These are phyloP conservation scores for Pyrenochaeta sp. DNA, from an alignment of 2,329 filamentous ascomycete genomes.

Conservation along the genomic window DNA sequence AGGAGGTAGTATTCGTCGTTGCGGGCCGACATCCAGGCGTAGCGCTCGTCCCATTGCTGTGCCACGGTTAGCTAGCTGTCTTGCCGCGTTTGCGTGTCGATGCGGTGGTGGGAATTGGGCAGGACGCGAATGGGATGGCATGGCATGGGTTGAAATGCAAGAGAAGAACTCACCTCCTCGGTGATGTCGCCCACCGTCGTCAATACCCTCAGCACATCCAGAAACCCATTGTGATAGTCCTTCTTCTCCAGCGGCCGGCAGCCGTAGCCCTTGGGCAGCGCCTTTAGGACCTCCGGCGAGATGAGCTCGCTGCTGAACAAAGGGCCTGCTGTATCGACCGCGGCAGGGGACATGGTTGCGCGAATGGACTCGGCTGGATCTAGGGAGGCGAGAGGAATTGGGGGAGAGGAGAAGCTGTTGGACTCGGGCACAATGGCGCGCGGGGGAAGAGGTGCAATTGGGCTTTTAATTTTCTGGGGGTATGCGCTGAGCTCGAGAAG, in stretches of 20 bases:
- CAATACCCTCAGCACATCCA: conserved; percentile 88
- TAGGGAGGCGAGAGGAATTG: not conserved
- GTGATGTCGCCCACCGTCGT: conserved; percentile 91
- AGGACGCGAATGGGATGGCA: not conserved
- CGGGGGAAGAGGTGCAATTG: not conserved
- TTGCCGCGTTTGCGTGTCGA: not conserved
- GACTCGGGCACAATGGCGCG: not conserved
- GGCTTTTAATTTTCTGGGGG: not conserved
- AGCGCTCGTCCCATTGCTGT: conserved; percentile 77
- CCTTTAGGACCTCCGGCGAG: conserved; percentile 73
- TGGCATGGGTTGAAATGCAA: not conserved
- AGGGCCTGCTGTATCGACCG: conserved; percentile 52
- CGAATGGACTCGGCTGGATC: not conserved
- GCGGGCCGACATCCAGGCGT: conserved; percentile 78
- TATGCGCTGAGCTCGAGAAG: no score
- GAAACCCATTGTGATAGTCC: conserved; percentile 83
- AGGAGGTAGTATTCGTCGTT: conserved; percentile 85
- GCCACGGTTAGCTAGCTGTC: conserved; percentile 10
- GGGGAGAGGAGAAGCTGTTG: not conserved
- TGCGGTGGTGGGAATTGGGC: no score
- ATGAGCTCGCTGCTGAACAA: conserved; percentile 83
- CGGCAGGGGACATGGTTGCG: conserved; percentile 19
- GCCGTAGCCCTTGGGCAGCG: conserved; percentile 80
- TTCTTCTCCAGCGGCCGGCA: conserved; percentile 79
- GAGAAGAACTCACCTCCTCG: conserved; percentile 58